A percentile compares a stretch with the other conserved stretches of the same genome.
Conservation (phyloP, 305 asterid species). For the Plantago coronopus region DNA sequence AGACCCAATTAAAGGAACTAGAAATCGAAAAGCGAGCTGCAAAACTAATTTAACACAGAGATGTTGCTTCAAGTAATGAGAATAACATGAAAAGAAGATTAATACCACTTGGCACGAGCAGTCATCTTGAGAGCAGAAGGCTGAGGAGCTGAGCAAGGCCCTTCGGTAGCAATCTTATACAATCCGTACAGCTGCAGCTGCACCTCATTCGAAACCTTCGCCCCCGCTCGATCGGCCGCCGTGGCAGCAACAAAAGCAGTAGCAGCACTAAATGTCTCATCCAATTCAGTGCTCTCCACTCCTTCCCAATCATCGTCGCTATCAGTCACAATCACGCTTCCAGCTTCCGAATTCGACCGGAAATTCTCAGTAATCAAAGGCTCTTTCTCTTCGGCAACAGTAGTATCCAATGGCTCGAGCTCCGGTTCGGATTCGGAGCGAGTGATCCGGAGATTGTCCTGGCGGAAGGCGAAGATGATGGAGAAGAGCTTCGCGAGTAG, state of each 20-base stretch:
- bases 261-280: slow-evolving; percentile 93
- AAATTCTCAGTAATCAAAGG: slow-evolving; percentile 34
- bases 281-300: slow-evolving; percentile 96
- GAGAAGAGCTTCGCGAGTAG: slow-evolving; percentile 87
- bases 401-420: slow-evolving; percentile 21
- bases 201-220: slow-evolving; percentile 71
- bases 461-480: slow-evolving; percentile 80
- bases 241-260: slow-evolving; percentile 96
- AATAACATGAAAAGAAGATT: not conserved
- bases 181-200: slow-evolving; percentile 89
- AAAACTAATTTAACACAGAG: not conserved
- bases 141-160: slow-evolving; percentile 84
- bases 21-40: not conserved
- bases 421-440: slow-evolving; percentile 44
- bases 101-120: slow-evolving; percentile 92
- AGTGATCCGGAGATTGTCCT: slow-evolving; percentile 72
- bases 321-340: slow-evolving; percentile 22
- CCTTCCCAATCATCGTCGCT: slow-evolving; percentile 98
- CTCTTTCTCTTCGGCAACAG: slow-evolving; percentile 37
- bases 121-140: slow-evolving; percentile 93
- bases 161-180: slow-evolving; percentile 97
- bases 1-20: slow-evolving; percentile 1
- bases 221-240: slow-evolving; percentile 63
- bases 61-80: not conserved
- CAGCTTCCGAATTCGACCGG: slow-evolving; percentile 22